These are phyloP conservation scores for Mycena vulgaris DNA, from an alignment of 768 basidiomycete genomes.

Conservation along the genomic window DNA sequence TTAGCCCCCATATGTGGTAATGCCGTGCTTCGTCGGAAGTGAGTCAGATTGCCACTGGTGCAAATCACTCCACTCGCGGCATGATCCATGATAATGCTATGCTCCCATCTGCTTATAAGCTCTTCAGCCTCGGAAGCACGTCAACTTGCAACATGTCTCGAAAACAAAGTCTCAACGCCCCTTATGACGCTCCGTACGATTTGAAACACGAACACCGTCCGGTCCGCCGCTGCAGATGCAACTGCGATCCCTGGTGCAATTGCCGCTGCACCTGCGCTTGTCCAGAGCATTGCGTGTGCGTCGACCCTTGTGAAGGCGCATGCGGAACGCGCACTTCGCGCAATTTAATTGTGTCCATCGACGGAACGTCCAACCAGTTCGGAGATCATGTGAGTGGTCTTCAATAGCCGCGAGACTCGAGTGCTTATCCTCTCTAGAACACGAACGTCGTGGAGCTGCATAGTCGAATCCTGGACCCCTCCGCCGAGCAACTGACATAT, in stretches of 20 bases:
- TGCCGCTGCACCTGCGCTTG: constrained; percentile 2
- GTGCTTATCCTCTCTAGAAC: constrained; percentile 43
- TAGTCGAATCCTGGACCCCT: constrained; percentile 35
- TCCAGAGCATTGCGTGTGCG: not conserved
- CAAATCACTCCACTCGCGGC: too few species aligned
- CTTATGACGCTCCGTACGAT: not conserved
- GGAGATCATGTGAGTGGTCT: constrained; percentile 41
- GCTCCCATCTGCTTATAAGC: too few species aligned
- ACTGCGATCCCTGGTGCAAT: not conserved
- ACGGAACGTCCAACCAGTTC: constrained; percentile 6
- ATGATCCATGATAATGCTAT: too few species aligned
- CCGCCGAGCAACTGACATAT: constrained; percentile 45
- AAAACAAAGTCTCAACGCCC: not conserved
- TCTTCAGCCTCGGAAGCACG: too few species aligned
- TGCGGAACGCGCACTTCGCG: not conserved
- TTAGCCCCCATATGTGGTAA: too few species aligned
- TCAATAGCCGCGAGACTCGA: not conserved
- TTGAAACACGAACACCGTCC: not conserved
- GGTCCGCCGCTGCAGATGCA: not conserved
- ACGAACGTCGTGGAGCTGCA: constrained; percentile 52
- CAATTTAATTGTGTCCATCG: not conserved
- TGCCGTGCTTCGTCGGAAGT: too few species aligned
- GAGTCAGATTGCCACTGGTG: too few species aligned
- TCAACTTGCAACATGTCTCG: not conserved
- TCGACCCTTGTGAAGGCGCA: not conserved